phyloP scores from a whole-genome alignment of 352 stramenopile genomes.

The Pythium oligandrum region DNA sequence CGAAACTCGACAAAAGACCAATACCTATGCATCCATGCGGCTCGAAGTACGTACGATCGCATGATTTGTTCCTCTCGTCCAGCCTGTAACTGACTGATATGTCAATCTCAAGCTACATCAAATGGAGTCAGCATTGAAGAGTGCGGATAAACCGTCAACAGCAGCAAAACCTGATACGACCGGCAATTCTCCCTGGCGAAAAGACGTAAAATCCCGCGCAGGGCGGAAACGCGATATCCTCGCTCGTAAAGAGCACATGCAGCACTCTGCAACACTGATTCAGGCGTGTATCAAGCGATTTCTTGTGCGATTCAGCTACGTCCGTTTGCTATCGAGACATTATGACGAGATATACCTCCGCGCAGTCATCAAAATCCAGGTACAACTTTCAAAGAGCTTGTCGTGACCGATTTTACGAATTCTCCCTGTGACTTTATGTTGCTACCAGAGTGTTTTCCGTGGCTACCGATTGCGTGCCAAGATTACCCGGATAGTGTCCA shows the following conservation, averaged over 20 bases:
- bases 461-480: slow-evolving; percentile 36
- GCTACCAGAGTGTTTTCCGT: slow-evolving; percentile 29
- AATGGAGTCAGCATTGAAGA: slow-evolving; percentile 38
- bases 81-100: no score
- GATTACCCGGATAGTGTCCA: slow-evolving; percentile 40
- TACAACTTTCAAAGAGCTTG: slow-evolving; percentile 4
- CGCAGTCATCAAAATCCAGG: slow-evolving; percentile 47
- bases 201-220: slow-evolving; percentile 39
- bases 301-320: slow-evolving; percentile 37
- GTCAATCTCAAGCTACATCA: slow-evolving; percentile 30
- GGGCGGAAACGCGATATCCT: slow-evolving; percentile 38
- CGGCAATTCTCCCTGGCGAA: slow-evolving; percentile 28
- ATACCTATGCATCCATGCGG: slow-evolving; percentile 30
- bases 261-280: slow-evolving; percentile 36
- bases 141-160: neutral
- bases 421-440: neutral
- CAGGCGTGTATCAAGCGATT: slow-evolving; percentile 48
- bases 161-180: no score
- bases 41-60: slow-evolving; percentile 20
- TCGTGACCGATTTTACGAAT: no score
- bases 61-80: no score
- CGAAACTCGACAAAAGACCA: slow-evolving; percentile 32
- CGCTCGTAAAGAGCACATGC: slow-evolving; percentile 28
- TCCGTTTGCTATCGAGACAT: slow-evolving; percentile 30
- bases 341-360: slow-evolving; percentile 36